Percentiles rank a stretch among this genome's conserved stretches.
phyloP scores from a whole-genome alignment of 176 grass and related monocot species.

The Oryza meridionalis region DNA sequence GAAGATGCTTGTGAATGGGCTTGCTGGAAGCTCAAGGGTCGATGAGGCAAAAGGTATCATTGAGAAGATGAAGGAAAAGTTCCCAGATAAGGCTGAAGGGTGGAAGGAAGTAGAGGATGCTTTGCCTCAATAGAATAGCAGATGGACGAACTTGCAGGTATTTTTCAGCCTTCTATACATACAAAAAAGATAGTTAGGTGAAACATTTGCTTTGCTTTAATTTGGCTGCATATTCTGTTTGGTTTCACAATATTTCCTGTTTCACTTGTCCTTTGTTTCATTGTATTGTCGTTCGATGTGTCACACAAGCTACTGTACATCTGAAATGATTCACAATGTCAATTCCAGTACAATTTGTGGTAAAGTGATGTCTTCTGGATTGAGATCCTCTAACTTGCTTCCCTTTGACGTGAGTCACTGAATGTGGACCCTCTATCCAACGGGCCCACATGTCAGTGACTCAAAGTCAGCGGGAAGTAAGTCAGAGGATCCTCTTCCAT shows the following conservation, averaged over 20 bases:
- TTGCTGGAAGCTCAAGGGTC: constrained; percentile 55
- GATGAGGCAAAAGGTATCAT: constrained; percentile 83
- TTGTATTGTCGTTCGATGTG: neutral
- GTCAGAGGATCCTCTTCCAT: too few species aligned
- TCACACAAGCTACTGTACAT: neutral
- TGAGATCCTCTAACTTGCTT: too few species aligned
- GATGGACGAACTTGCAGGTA: constrained; percentile 19
- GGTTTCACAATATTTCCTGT: constrained; percentile 12
- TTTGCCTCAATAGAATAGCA: constrained; percentile 55
- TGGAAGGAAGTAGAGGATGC: constrained; percentile 92
- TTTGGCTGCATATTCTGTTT: constrained; percentile 14
- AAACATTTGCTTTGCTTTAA: neutral
- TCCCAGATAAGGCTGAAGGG: constrained; percentile 51
- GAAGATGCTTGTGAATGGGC: constrained; percentile 92
- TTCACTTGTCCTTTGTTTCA: neutral
- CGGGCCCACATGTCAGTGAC: too few species aligned
- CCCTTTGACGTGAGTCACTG: too few species aligned
- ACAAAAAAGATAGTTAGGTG: neutral
- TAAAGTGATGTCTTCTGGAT: neutral
- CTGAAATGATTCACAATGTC: neutral
- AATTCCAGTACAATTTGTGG: constrained; percentile 6
- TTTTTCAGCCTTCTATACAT: neutral
- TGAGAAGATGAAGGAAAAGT: constrained; percentile 89
- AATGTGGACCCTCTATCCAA: too few species aligned
- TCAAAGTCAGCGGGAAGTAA: too few species aligned